These are phyloP conservation scores for cucumber (Cucumis sativus) DNA, from an alignment of 306 rosid species.

Conservation along the genomic window Cucumber_9930_V3 NC_026655.2:10892501-10893000, in stretches of 20 bases:
- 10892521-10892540: background rate
- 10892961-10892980: background rate
- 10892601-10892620: too few species aligned
- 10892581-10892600: too few species aligned
- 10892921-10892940: background rate
- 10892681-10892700: background rate
- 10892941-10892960: background rate
- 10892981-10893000: background rate
- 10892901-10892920: background rate
- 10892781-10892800: background rate
- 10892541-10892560: too few species aligned
- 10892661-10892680: background rate
- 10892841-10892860: background rate
- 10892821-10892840: background rate
- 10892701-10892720: background rate
- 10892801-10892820: background rate
- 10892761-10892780: background rate
- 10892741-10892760: background rate
- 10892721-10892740: background rate
- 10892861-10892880: background rate
- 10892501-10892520: too few species aligned
- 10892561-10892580: too few species aligned
- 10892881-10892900: background rate
- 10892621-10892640: background rate
- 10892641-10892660: background rate